Conservation (phyloP, 2,329 filamentous ascomycete species). For the Stenocarpella maydis region DNA sequence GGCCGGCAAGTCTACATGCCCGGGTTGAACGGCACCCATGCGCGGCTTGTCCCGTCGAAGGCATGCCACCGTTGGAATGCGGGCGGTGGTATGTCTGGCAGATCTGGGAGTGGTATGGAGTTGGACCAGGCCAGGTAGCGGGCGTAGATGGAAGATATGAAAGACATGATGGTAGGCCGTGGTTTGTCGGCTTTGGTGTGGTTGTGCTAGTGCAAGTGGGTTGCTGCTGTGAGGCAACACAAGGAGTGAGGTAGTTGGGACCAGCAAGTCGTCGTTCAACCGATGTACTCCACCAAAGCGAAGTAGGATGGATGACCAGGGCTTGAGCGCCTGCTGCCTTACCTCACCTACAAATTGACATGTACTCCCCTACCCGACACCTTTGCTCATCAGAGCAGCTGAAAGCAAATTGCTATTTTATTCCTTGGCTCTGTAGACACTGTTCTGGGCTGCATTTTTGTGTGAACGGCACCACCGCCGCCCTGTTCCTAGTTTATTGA, state of each 20-base stretch:
- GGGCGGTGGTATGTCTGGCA: neutral
- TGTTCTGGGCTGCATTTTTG: neutral
- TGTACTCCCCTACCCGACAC: too few species aligned
- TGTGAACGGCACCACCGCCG: neutral
- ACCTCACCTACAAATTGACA: neutral
- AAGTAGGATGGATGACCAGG: neutral
- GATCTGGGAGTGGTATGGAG: neutral
- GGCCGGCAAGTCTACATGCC: neutral
- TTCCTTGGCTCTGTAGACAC: too few species aligned
- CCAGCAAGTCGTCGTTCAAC: neutral
- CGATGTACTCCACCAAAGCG: neutral
- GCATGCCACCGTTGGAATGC: slow-evolving; percentile 2
- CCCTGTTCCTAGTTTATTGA: neutral
- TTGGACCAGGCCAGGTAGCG: slow-evolving; percentile 12
- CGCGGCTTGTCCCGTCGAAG: neutral
- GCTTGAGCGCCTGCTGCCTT: neutral
- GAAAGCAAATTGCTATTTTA: too few species aligned
- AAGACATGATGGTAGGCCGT: neutral
- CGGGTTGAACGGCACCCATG: neutral
- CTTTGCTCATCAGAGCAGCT: too few species aligned
- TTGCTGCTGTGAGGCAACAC: neutral
- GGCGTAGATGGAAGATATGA: neutral
- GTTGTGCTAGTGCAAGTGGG: neutral
- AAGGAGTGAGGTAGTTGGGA: neutral
- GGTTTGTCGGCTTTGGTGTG: neutral